Conservation (phyloP, 2,329 filamentous ascomycete genomes). For the Calycina marina region DNA sequence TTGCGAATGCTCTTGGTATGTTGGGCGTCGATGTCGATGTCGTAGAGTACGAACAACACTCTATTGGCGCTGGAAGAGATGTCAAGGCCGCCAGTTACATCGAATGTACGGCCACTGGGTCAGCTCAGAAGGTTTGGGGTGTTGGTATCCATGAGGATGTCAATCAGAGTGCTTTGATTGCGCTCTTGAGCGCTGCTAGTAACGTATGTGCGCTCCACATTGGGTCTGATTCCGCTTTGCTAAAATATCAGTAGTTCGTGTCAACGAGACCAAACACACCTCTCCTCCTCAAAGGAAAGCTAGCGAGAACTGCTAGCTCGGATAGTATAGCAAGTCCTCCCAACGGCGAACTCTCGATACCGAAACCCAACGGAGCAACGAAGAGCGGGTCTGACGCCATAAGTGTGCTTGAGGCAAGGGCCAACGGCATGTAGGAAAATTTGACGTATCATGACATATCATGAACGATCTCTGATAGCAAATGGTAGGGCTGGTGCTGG, state of each 20-base stretch:
- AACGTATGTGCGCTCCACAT: constrained; percentile 44
- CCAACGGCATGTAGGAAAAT: constrained; percentile 20
- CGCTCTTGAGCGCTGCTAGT: constrained; percentile 70
- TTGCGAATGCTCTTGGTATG: constrained; percentile 65
- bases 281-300: constrained; percentile 43
- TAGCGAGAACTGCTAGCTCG: constrained; percentile 29
- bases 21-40: constrained; percentile 83
- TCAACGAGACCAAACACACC: constrained; percentile 56
- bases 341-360: constrained; percentile 14
- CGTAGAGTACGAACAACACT: constrained; percentile 90
- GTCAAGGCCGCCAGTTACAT: constrained; percentile 95
- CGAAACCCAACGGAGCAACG: constrained; percentile 13
- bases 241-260: constrained; percentile 44
- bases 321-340: constrained; percentile 19
- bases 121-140: constrained; percentile 67
- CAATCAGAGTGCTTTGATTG: constrained; percentile 76
- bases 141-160: constrained; percentile 88
- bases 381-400: constrained; percentile 22
- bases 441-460: too few relatives aligned
- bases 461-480: too few relatives aligned
- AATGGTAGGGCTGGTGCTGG: too few relatives aligned
- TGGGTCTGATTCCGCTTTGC: background rate
- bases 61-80: constrained; percentile 65
- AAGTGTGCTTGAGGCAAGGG: constrained; percentile 27
- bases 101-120: constrained; percentile 60